phyloP scores from a whole-genome alignment of 345 rosid genomes.

The Bretschneidera sinensis region DNA sequence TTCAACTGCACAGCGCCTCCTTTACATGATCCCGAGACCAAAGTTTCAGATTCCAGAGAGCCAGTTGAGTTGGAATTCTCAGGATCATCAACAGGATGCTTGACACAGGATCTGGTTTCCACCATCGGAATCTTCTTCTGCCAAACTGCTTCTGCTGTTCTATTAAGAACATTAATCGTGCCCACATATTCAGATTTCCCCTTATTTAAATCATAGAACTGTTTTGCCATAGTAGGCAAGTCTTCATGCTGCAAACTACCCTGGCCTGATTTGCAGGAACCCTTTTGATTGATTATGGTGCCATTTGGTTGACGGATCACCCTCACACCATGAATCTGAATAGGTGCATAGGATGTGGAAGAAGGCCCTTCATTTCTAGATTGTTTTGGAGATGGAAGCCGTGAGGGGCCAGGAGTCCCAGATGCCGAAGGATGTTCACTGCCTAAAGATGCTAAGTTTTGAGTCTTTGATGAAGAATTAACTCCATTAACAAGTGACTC shows the following conservation, averaged over 20 bases:
- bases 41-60: slow-evolving; percentile 36
- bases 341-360: slow-evolving; percentile 11
- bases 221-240: slow-evolving; percentile 25
- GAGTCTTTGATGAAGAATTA: slow-evolving; percentile 39
- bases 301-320: slow-evolving; percentile 22
- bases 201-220: slow-evolving; percentile 20
- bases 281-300: slow-evolving; percentile 28
- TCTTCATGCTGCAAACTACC: slow-evolving; percentile 28
- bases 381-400: slow-evolving; percentile 40
- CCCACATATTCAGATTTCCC: slow-evolving; percentile 26
- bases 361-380: slow-evolving; percentile 32
- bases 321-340: slow-evolving; percentile 18
- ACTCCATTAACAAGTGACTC: slow-evolving; percentile 38
- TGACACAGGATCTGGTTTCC: slow-evolving; percentile 32
- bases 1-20: slow-evolving; percentile 27
- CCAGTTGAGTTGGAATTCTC: slow-evolving; percentile 34
- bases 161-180: slow-evolving; percentile 10
- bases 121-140: slow-evolving; percentile 17
- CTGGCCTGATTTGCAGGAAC: slow-evolving; percentile 11
- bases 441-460: slow-evolving; percentile 31
- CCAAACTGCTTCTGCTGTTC: slow-evolving; percentile 5
- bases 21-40: slow-evolving; percentile 25
- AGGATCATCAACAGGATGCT: slow-evolving; percentile 31
- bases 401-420: slow-evolving; percentile 14
- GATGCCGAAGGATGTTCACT: slow-evolving; percentile 19